Evolutionary conservation across 2,329 filamentous ascomycete genomes (phyloP), one percentile per base, ranked within the genome.

Genomic region (Colletotrichum cereale): DNA sequence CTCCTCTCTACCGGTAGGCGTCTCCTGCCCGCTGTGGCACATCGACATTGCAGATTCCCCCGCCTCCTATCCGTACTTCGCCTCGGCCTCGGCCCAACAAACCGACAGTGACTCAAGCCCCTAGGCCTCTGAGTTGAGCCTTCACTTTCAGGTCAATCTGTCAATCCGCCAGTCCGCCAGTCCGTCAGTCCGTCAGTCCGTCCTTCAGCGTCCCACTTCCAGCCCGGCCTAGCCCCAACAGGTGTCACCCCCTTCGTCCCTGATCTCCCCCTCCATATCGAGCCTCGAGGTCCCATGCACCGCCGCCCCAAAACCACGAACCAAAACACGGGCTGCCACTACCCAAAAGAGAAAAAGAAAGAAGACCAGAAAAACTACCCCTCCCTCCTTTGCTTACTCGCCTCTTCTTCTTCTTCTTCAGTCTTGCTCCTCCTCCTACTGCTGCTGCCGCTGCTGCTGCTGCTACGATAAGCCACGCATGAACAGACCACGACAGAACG

Each of bases 251-350:
- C 52, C 47, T 31, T 34, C 18, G 3, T 24, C 36, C 55, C 26
- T 5, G 40, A 42, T 47, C 26, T 21, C 26, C 48, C 42, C 47
- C 18, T n/a, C n/a, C n/a, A n/a, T n/a, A n/a, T n/a, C n/a, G n/a
- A n/a, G 11, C 57, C 29, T 42, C 56, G 8, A 21, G 47, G 3
- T 14, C 48, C 48, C 16, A 21, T 21, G 26, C n/a, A 29, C 48
- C 26, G 26, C 44, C 44, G 21, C 48, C 26, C 48, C 24, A 3
- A 14, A 29, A 50, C n/a, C 24, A n/a, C 55, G n/a, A 24, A 29
- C 55, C 36, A 58, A 14, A 16, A 36, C 38, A n/a, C n/a, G n/a
- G 38, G 61, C 61, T 69, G 65, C 62, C 66, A 63, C 50, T 50
- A 56, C 58, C 50, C n/a, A 12, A 47, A 24, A 24, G 2, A 47